These are phyloP conservation scores for Didymella pinodella DNA, from an alignment of 2,329 filamentous ascomycete genomes.

Conservation along the genomic window DNA sequence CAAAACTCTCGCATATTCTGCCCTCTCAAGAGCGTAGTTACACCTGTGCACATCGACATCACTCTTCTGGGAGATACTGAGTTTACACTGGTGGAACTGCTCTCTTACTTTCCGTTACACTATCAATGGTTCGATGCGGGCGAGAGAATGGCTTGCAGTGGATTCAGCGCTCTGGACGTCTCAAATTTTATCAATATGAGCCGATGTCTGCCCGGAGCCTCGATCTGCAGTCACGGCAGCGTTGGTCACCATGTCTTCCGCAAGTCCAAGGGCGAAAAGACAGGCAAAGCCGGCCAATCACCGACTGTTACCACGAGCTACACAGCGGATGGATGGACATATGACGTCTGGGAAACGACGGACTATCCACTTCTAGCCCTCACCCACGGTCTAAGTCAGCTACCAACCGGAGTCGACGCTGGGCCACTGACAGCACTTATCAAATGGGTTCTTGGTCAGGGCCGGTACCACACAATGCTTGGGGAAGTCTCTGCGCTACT, in stretches of 20 bases:
- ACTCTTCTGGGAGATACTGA: conserved; percentile 23
- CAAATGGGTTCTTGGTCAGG: conserved; percentile 20
- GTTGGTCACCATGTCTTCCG: not conserved
- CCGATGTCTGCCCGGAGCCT: conserved; percentile 13
- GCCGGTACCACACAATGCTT: conserved; percentile 10
- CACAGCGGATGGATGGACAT: conserved; percentile 25
- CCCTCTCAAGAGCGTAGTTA: conserved; percentile 27
- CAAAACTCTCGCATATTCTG: conserved; percentile 20
- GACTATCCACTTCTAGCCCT: conserved; percentile 34
- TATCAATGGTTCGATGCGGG: conserved; percentile 26
- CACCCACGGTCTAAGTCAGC: conserved; percentile 18
- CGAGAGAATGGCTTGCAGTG: no score
- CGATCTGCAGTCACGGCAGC: not conserved
- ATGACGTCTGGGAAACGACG: conserved; percentile 10
- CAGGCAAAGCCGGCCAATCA: not conserved
- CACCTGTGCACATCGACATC: conserved; percentile 24
- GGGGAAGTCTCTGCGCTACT: conserved; percentile 22
- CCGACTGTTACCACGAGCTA: not conserved
- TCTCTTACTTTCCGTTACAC: conserved; percentile 28
- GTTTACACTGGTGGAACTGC: conserved; percentile 28
- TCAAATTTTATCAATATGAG: conserved; percentile 25
- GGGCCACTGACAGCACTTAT: conserved; percentile 30
- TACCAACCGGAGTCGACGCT: conserved; percentile 27
- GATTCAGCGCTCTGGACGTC: no score
- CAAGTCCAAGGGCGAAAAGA: no score